phyloP scores from a whole-genome alignment of 2,329 filamentous ascomycete genomes.

The Ustilaginoidea virens region DNA sequence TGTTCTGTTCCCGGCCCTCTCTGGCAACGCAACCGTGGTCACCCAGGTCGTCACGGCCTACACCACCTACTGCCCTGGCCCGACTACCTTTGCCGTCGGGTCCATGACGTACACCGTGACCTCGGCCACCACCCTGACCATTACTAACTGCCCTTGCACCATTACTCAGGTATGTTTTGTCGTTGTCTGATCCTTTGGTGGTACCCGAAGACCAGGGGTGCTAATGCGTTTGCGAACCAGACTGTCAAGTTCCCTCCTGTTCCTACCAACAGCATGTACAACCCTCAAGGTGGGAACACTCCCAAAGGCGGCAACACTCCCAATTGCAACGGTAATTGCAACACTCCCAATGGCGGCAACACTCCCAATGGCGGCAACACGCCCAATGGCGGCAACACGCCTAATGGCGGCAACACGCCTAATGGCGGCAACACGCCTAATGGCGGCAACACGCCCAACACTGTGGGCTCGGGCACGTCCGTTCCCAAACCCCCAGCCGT shows the following conservation, averaged over 20 bases:
- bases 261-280: slow-evolving; percentile 2
- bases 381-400: slow-evolving; percentile 1
- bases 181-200: slow-evolving; percentile 4
- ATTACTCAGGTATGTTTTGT: slow-evolving; percentile 16
- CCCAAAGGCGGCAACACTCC: neutral
- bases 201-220: neutral
- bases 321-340: neutral
- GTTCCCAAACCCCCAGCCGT: slow-evolving; percentile 2
- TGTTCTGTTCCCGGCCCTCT: too few relatives aligned
- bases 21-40: slow-evolving; percentile 12
- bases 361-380: slow-evolving; percentile 1
- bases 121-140: slow-evolving; percentile 36
- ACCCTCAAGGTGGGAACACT: neutral
- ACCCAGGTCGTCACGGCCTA: slow-evolving; percentile 20
- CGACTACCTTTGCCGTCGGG: slow-evolving; percentile 35
- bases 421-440: neutral
- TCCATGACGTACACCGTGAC: slow-evolving; percentile 37
- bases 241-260: slow-evolving; percentile 2
- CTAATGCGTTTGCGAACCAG: neutral
- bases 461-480: neutral
- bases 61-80: slow-evolving; percentile 27
- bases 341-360: neutral
- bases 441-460: neutral
- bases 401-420: neutral
- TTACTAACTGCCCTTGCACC: slow-evolving; percentile 39